These are phyloP conservation scores for Diaporthe humulicola DNA, from an alignment of 2,329 filamentous ascomycete species.

Conservation along the genomic window DNA sequence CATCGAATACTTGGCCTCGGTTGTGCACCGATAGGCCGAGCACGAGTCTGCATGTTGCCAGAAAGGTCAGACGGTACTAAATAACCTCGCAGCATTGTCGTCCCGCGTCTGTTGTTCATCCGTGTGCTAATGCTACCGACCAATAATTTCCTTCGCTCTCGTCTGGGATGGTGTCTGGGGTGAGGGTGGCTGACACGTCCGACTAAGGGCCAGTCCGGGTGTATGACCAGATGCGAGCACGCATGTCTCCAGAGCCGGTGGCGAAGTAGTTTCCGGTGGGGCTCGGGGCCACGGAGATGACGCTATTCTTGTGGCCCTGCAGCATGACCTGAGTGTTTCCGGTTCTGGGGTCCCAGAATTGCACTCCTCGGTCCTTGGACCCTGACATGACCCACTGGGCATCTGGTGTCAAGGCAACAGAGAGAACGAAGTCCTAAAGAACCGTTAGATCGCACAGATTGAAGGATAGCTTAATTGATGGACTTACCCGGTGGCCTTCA, in stretches of 20 bases:
- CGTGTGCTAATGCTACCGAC: neutral
- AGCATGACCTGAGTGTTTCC: constrained; percentile 97
- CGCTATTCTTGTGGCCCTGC: constrained; percentile 98
- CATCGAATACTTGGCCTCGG: neutral
- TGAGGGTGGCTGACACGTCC: neutral
- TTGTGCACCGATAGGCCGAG: neutral
- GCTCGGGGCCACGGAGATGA: constrained; percentile 96
- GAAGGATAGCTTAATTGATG: neutral
- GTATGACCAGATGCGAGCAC: constrained; percentile 96
- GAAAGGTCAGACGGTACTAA: neutral
- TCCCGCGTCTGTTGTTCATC: too few relatives aligned
- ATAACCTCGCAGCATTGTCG: neutral
- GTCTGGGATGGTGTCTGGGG: too few relatives aligned
- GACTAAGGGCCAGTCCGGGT: constrained; percentile 54
- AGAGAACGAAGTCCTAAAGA: constrained; percentile 90
- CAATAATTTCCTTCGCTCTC: neutral
- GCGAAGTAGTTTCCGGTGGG: constrained; percentile 91
- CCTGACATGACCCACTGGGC: constrained; percentile 96
- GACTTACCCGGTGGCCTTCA: constrained; percentile 89
- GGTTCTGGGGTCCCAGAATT: constrained; percentile 97
- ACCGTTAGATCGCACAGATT: constrained; percentile 46
- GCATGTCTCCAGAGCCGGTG: constrained; percentile 97
- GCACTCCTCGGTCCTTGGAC: constrained; percentile 96
- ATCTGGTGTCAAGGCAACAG: constrained; percentile 94
- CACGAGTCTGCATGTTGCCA: neutral